Evolutionary conservation across 225 moss, liverwort and hornwort species (phyloP).

Genomic region (Pseudoscleropodium purum): DNA sequence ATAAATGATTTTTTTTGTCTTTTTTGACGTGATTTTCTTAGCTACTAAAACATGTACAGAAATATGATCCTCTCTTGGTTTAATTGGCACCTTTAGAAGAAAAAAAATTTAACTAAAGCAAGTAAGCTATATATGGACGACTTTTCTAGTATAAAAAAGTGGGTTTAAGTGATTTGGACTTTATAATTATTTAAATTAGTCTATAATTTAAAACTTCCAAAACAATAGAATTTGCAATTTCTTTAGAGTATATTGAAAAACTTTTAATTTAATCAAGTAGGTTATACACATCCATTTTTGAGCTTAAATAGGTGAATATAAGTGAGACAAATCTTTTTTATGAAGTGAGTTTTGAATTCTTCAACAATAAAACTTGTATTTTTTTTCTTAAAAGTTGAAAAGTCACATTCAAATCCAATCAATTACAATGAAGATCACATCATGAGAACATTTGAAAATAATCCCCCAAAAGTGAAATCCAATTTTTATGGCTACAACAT

Average conservation of each 20-base stretch:
- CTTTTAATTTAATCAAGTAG: neutral
- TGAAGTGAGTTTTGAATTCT: neutral
- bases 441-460: neutral
- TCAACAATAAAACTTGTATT: neutral
- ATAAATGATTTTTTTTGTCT: neutral
- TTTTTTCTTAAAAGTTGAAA: neutral
- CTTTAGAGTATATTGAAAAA: neutral
- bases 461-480: neutral
- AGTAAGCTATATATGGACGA: rapidly evolving
- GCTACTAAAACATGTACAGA: neutral
- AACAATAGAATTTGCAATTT: neutral
- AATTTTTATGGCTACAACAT: neutral
- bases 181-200: neutral
- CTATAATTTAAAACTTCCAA: neutral
- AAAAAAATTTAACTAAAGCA: neutral
- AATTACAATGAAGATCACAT: neutral
- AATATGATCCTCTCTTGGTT: neutral
- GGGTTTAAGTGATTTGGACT: neutral
- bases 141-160: neutral
- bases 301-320: neutral
- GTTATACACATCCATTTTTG: neutral
- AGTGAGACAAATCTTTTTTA: neutral
- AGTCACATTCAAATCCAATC: neutral
- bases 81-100: neutral
- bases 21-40: neutral